phyloP scores from a whole-genome alignment of 805 yeast species.

The Yarrowia divulgata region DNA sequence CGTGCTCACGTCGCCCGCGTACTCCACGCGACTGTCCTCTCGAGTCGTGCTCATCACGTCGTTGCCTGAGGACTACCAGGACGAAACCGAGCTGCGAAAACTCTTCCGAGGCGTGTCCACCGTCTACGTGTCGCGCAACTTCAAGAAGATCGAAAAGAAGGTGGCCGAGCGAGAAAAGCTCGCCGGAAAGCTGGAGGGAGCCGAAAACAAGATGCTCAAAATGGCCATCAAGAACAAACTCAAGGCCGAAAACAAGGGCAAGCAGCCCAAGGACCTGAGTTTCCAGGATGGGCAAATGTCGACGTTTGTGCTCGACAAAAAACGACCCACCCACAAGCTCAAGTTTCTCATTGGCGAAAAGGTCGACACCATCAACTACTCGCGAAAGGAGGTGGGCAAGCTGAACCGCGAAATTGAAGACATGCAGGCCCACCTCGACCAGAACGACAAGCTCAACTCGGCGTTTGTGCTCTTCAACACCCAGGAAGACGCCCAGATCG shows the following conservation, averaged over 20 bases:
- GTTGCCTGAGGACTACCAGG: constrained; percentile 76
- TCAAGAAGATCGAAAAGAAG: constrained; percentile 59
- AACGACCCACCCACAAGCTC: constrained; percentile 83
- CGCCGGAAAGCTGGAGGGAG: constrained; percentile 69
- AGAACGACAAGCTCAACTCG: constrained; percentile 75
- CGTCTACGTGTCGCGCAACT: constrained; percentile 79
- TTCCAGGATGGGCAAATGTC: constrained; percentile 42
- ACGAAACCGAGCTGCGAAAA: constrained; percentile 74
- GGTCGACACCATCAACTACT: constrained; percentile 82
- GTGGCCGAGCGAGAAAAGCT: constrained; percentile 66
- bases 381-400: constrained; percentile 69
- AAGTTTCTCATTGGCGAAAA: constrained; percentile 77
- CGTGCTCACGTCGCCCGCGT: constrained; percentile 79
- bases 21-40: constrained; percentile 74
- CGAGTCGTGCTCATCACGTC: constrained; percentile 85
- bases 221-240: constrained; percentile 68
- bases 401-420: constrained; percentile 69
- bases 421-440: constrained; percentile 62
- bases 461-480: constrained; percentile 82
- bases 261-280: constrained; percentile 42
- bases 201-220: constrained; percentile 64
- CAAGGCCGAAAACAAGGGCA: constrained; percentile 69
- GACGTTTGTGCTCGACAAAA: constrained; percentile 68
- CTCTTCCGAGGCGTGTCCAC: constrained; percentile 82
- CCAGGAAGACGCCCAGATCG: constrained; percentile 87